A percentile compares a stretch with the other conserved stretches of the same genome.
These are phyloP conservation scores for Spinacia oleracea DNA, from an alignment of 179 eudicot genomes.

Conservation along the genomic window DNA sequence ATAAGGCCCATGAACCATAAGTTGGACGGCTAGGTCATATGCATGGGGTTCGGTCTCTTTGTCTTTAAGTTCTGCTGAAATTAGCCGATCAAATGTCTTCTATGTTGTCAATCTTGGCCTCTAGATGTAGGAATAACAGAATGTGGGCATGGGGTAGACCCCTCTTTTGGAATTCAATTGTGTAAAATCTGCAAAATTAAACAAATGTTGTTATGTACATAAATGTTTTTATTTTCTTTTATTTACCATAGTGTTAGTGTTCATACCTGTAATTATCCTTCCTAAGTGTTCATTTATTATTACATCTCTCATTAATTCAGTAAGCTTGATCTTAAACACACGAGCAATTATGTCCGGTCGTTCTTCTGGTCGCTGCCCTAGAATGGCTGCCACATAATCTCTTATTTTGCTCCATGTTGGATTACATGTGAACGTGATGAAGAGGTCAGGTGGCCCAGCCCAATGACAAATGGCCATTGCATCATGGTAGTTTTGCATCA, in stretches of 20 bases:
- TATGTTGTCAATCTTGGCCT: neutral
- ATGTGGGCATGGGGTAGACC: slow-evolving; percentile 34
- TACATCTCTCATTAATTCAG: slow-evolving; percentile 16
- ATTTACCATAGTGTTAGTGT: neutral
- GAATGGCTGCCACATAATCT: neutral
- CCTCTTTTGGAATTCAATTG: slow-evolving; percentile 33
- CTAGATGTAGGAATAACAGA: neutral
- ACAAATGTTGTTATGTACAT: neutral
- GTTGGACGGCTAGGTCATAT: neutral
- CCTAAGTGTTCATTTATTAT: slow-evolving; percentile 10
- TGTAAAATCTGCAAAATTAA: slow-evolving; percentile 17
- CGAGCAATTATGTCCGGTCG: slow-evolving; percentile 28
- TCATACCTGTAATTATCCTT: slow-evolving; percentile 14
- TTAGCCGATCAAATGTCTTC: slow-evolving; percentile 23
- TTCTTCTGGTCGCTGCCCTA: neutral
- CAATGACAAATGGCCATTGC: slow-evolving; percentile 30
- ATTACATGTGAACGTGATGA: slow-evolving; percentile 38
- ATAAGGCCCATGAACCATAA: slow-evolving; percentile 22
- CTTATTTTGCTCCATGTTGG: slow-evolving; percentile 29
- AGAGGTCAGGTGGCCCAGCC: slow-evolving; percentile 24
- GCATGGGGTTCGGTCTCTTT: neutral
- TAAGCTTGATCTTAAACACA: slow-evolving; percentile 31
- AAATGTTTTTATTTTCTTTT: no score
- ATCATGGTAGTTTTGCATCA: slow-evolving; percentile 36
- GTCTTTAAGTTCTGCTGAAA: slow-evolving; percentile 11